Evolutionary conservation across 345 rosid species (phyloP), one percentile per base, ranked within the genome.

Genomic region (Geranium rotundifolium): DNA sequence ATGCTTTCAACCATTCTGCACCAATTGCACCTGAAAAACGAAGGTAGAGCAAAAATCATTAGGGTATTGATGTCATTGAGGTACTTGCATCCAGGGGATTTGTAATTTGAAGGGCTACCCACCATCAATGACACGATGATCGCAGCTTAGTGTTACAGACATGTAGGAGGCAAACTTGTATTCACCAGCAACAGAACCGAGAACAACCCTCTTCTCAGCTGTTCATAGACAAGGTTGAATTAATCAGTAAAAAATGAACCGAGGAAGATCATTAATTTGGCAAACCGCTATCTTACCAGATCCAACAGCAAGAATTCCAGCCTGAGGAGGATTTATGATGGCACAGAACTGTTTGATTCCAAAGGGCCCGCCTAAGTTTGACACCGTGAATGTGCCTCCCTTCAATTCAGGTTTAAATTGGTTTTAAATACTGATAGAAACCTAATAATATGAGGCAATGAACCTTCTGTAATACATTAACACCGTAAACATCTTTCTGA

Each of bases 41-140:
- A 6, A 61, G 19, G 29, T 57, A 67, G 65, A 68, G 56, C 46
- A 19, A n/a, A 59, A 46, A 65, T 63, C 57, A 7, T 4, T 4
- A 30, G 17, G 31, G 62, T 62, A 20, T 37, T 19, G 10, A 39
- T 57, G 3, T 17, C 18, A 27, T 3, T 15, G 29, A 10, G 52
- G 46, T 19, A 54, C n/a, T 55, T 17, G 20, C 59, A 29, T 52
- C 54, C 12, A 16, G 16, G 52, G 1, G 16, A 3, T 14, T 46
- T 17, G 9, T 17, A 55, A n/a, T 9, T 9, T 17, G 10, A 55
- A 55, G 57, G 20, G 56, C 34, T 66, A 54, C 78, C 5, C 73
- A 90, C 96, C 96, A 74, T 93, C 97, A n/a, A 90, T 85, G 16
- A 90, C 97, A 56, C 96, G 99, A 68, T 93, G 99, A 76, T 93